These are phyloP conservation scores for Talaromyces sp. DNA, from an alignment of 2,329 filamentous ascomycete genomes.

Conservation along the genomic window DNA sequence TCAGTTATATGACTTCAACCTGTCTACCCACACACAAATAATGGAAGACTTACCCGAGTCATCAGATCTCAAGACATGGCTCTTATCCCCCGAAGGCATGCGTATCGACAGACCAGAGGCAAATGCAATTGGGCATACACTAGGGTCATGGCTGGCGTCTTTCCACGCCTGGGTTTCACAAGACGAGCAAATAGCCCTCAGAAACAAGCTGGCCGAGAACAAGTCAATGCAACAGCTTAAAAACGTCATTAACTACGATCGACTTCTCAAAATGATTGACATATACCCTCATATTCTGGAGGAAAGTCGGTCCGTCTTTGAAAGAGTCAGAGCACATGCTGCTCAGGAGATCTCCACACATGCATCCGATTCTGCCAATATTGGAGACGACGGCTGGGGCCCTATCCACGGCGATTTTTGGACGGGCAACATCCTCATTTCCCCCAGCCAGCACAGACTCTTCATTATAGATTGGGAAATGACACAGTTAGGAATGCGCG, in stretches of 20 bases:
- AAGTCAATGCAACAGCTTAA: slow-evolving; percentile 14
- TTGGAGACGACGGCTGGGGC: background rate
- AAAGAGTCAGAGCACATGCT: slow-evolving; percentile 4
- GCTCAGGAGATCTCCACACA: background rate
- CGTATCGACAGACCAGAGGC: background rate
- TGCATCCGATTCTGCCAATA: background rate
- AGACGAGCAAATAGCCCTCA: background rate
- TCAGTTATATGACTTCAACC: slow-evolving; percentile 2
- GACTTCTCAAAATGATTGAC: background rate
- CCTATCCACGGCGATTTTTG: slow-evolving; percentile 17
- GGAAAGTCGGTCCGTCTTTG: slow-evolving; percentile 7
- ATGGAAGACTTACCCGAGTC: slow-evolving; percentile 13
- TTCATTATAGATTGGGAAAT: slow-evolving; percentile 16
- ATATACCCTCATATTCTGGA: slow-evolving; percentile 9
- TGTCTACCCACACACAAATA: slow-evolving; percentile 4
- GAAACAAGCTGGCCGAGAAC: background rate
- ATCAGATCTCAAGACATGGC: slow-evolving; percentile 12
- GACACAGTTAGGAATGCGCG: slow-evolving; percentile 11
- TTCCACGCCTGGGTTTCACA: slow-evolving; percentile 11
- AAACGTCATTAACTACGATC: slow-evolving; percentile 12
- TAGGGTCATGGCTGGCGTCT: slow-evolving; percentile 9
- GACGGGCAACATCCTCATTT: slow-evolving; percentile 14
- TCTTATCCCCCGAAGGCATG: slow-evolving; percentile 1
- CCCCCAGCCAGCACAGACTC: background rate
- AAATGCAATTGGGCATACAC: slow-evolving; percentile 10